phyloP scores from a whole-genome alignment of 179 eudicot species.

The Pouteria campechiana region DNA sequence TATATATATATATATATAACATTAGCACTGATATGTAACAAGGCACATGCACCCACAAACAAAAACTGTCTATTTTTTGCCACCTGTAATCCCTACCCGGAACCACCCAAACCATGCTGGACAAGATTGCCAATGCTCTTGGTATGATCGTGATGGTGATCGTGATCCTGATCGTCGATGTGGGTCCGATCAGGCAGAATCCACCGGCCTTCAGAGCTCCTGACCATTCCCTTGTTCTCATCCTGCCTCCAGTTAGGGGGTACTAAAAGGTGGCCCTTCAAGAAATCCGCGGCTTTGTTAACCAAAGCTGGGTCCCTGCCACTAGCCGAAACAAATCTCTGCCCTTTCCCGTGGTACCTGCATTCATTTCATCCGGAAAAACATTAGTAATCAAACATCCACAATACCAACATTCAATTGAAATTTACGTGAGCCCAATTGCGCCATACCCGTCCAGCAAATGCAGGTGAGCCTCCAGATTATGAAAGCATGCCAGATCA shows the following conservation, averaged over 20 bases:
- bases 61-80: too few species aligned
- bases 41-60: too few species aligned
- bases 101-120: too few species aligned
- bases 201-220: conserved; percentile 64
- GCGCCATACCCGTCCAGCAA: conserved; percentile 38
- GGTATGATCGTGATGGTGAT: too few species aligned
- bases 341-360: conserved; percentile 65
- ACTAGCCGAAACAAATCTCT: conserved; percentile 25
- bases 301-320: conserved; percentile 74
- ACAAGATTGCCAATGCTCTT: too few species aligned
- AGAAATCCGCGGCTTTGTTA: conserved; percentile 67
- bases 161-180: conserved; percentile 12
- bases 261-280: conserved; percentile 45
- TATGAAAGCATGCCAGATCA: conserved; percentile 31
- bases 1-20: too few species aligned
- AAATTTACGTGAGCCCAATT: too few species aligned
- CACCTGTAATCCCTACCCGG: too few species aligned
- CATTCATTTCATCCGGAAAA: too few species aligned
- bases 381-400: too few species aligned
- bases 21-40: too few species aligned
- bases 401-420: too few species aligned
- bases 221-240: conserved; percentile 70
- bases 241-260: conserved; percentile 83
- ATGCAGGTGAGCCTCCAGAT: conserved; percentile 45
- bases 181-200: conserved; percentile 49